Percentiles rank a stretch among this genome's conserved stretches.
phyloP scores from a whole-genome alignment of 768 basidiomycete genomes.

The Albatrellus ellisii region DNA sequence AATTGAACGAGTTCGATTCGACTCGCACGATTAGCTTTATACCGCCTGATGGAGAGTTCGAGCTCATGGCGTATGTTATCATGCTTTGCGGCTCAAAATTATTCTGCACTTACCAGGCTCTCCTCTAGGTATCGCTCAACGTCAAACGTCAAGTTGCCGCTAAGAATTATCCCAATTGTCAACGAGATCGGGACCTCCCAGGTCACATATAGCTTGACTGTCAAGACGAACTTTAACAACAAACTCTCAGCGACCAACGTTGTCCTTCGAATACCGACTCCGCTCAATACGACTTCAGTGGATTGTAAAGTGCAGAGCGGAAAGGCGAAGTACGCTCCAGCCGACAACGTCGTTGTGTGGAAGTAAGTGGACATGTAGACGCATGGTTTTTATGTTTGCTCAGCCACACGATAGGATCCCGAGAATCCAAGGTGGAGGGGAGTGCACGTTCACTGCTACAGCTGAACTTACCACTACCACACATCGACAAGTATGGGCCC shows the following conservation, averaged over 20 bases:
- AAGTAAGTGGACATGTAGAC: conserved; percentile 56
- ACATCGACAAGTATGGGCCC: conserved; percentile 89
- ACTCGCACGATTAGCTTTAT: conserved; percentile 92
- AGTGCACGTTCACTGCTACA: conserved; percentile 72
- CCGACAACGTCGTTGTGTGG: conserved; percentile 94
- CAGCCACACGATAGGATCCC: conserved; percentile 50
- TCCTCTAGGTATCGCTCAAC: conserved; percentile 80
- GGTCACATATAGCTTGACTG: conserved; percentile 80
- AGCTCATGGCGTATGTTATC: conserved; percentile 75
- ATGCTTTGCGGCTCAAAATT: conserved; percentile 1
- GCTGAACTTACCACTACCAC: conserved; percentile 84
- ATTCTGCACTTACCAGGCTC: background rate
- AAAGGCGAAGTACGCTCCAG: conserved; percentile 96
- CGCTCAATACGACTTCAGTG: conserved; percentile 84
- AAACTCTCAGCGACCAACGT: conserved; percentile 92
- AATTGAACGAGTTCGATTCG: conserved; percentile 89
- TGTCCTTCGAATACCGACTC: conserved; percentile 89
- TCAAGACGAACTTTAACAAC: conserved; percentile 81
- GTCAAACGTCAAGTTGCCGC: conserved; percentile 88
- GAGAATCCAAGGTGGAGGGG: conserved; percentile 84
- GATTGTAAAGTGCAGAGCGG: conserved; percentile 87
- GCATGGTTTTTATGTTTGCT: conserved; percentile 1
- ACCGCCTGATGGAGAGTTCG: conserved; percentile 97
- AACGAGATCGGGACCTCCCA: conserved; percentile 86
- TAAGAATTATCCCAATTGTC: conserved; percentile 81